Percentiles rank a stretch among this genome's conserved stretches.
Evolutionary conservation across 23 red algal species (phyloP).

Genomic region (Gracilaria gracilis): DNA sequence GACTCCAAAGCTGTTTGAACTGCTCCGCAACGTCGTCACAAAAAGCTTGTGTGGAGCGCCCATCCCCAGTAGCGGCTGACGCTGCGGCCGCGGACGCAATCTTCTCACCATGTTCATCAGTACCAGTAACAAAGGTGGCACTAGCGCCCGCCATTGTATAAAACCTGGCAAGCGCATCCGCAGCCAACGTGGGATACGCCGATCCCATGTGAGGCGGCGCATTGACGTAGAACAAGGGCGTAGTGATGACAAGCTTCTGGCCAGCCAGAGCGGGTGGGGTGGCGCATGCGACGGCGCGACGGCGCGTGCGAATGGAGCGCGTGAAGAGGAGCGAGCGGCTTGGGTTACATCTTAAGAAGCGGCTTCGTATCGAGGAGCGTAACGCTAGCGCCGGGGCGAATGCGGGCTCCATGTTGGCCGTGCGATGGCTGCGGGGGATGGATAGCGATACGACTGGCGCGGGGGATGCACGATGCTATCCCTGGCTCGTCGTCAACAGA

Average conservation of each 20-base stretch:
- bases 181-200: conserved; percentile 97
- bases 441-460: too few relatives aligned
- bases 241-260: conserved; percentile 66
- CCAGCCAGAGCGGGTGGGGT: conserved; percentile 5
- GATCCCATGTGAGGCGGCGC: conserved; percentile 95
- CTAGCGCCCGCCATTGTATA: conserved; percentile 69
- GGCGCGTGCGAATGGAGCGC: too few relatives aligned
- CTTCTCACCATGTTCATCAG: conserved; percentile 99
- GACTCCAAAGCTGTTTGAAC: conserved; percentile 76
- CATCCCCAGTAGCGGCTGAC: not conserved
- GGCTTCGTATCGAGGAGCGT: not conserved
- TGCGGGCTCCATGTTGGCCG: too few relatives aligned
- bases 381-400: too few relatives aligned
- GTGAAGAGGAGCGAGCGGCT: too few relatives aligned
- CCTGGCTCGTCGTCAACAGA: too few relatives aligned
- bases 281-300: not conserved
- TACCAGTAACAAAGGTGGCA: conserved; percentile 83
- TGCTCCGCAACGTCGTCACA: conserved; percentile 70
- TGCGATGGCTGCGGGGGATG: too few relatives aligned
- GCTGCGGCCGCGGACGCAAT: conserved; percentile 83
- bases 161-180: conserved; percentile 88
- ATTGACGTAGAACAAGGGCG: conserved; percentile 96
- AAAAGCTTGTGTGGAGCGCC: conserved; percentile 51
- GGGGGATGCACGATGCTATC: too few relatives aligned
- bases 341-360: not conserved